Base-by-base conservation (phyloP, 768 basidiomycete species). In the Psilocybe azurescens region DNA sequence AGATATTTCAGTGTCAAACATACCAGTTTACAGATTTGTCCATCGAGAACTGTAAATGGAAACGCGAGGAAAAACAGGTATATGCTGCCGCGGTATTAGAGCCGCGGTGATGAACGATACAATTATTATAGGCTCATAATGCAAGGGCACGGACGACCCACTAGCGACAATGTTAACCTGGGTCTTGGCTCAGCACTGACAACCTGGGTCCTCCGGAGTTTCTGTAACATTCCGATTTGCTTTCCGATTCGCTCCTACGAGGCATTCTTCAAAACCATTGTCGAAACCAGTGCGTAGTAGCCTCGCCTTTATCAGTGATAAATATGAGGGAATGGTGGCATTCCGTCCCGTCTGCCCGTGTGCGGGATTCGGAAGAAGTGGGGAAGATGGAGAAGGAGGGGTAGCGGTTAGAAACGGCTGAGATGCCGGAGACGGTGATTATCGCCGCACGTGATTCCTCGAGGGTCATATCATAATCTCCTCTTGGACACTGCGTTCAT, bases 401-500 rank as follows among this genome's bases (percentile, higher is more conserved):
- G 48, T 50, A 29, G 49, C 64, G 67, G 58, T 44, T 41, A 39
- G 60, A 55, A 46, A 65, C 59, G 53, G 58, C 52, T 51, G 51
- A 51, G 39, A 20, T 46, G 56, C 33, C 53, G 36, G 44, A 51
- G 53, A 57, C 38, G 62, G 58, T 54, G 65, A 66, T 67, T 61
- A 67, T 61, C 62, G 60, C 54, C 30, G 55, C 71, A 72, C 69
- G 69, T 72, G 71, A 72, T 69, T 67, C 57, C 60, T 48, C 53
- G 56, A 51, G 50, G 38, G 53, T 46, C 46, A 65, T 62, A 65
- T 61, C 41, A 44, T 44, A 1, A 14, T 44, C 63, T 60, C 55
- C 58, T 56, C 50, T 58, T 29, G 48, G 50, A 61, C 51, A 62
- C 61, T 63, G 63, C 65, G 61, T 60, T 51, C 55, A 20, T 62